These are phyloP conservation scores for Thalassiosira profunda DNA, from an alignment of 108 stramenopile species.

Conservation along the genomic window DNA sequence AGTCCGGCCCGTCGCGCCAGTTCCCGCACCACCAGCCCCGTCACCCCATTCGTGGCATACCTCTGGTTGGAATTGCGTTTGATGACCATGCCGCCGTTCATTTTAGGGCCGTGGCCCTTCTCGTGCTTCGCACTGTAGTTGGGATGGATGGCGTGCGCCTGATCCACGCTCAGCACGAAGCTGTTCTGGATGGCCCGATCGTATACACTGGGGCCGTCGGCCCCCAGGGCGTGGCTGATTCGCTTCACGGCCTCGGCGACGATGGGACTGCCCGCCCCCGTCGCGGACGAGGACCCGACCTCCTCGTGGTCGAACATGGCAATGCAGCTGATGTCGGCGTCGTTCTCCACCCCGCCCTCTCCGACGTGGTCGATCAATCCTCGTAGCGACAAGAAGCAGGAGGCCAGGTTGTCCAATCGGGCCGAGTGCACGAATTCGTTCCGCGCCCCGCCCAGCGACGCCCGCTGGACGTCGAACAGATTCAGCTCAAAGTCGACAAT, in stretches of 20 bases:
- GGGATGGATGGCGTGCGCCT: conserved; percentile 98
- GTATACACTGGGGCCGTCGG: conserved; percentile 22
- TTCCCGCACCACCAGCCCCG: conserved; percentile 90
- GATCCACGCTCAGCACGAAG: conserved; percentile 88
- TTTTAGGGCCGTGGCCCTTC: conserved; percentile 87
- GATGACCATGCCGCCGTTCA: conserved; percentile 97
- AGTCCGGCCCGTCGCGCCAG: conserved; percentile 71
- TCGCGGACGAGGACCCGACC: conserved; percentile 80
- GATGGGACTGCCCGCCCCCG: conserved; percentile 91
- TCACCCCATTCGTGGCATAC: conserved; percentile 94
- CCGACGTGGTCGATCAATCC: conserved; percentile 72
- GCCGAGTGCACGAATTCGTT: conserved; percentile 94
- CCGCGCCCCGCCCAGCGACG: conserved; percentile 84
- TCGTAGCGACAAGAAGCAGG: conserved; percentile 87
- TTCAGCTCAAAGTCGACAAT: conserved; percentile 96
- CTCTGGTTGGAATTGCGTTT: conserved; percentile 98
- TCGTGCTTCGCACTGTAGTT: conserved; percentile 98
- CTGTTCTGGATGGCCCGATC: conserved; percentile 54
- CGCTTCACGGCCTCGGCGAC: conserved; percentile 78
- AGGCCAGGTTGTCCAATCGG: conserved; percentile 95
- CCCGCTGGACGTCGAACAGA: conserved; percentile 93
- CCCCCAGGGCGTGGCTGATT: conserved; percentile 63
- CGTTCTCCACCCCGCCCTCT: conserved; percentile 47
- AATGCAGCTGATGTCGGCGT: conserved; percentile 80
- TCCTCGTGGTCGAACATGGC: conserved; percentile 99